Percentiles rank a stretch among this genome's conserved stretches.
These are phyloP conservation scores for Paraleonurus japonicus DNA, from an alignment of 257 asterid genomes.

Conservation along the genomic window DNA sequence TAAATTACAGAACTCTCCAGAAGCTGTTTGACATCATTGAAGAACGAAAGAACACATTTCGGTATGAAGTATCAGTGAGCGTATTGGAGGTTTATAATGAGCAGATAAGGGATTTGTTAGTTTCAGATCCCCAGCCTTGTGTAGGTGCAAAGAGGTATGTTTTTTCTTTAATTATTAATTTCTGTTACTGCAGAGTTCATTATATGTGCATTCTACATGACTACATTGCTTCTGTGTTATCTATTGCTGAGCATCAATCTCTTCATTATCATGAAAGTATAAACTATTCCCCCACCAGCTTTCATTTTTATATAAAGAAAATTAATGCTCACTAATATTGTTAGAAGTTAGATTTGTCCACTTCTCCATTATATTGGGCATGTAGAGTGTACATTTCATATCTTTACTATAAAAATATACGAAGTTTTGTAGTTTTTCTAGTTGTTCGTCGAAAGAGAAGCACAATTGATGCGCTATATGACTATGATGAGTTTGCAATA, in stretches of 20 bases:
- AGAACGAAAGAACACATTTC: slow-evolving; percentile 65
- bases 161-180: neutral
- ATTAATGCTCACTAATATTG: neutral
- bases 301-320: neutral
- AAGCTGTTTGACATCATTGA: slow-evolving; percentile 70
- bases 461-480: neutral
- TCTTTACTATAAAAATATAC: neutral
- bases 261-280: neutral
- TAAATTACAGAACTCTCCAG: slow-evolving; percentile 88
- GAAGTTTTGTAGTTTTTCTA: slow-evolving; percentile 1
- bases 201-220: neutral
- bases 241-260: neutral
- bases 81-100: slow-evolving; percentile 97
- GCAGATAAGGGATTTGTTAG: slow-evolving; percentile 81
- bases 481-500: neutral
- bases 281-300: neutral
- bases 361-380: neutral
- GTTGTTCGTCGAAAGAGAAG: neutral
- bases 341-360: neutral
- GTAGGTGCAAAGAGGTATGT: slow-evolving; percentile 58
- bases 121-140: slow-evolving; percentile 57
- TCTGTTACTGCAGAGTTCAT: neutral
- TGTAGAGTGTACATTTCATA: neutral
- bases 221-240: neutral
- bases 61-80: slow-evolving; percentile 76